Conservation (phyloP, 1,284 basidiomycete genomes). For the Sporisorium graminicola region DNA sequence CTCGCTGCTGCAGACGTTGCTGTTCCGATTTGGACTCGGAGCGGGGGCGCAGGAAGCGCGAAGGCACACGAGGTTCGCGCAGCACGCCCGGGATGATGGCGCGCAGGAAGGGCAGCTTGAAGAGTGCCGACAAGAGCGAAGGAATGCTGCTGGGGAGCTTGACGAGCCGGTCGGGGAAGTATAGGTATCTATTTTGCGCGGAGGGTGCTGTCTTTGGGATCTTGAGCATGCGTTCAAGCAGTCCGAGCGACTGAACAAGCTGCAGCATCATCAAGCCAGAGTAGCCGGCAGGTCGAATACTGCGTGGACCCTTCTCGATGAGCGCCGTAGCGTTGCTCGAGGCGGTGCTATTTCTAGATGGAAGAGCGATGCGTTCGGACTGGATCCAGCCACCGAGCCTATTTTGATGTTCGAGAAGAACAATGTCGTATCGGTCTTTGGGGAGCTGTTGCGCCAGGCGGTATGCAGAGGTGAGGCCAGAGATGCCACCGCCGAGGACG, state of each 20-base stretch:
- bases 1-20: conserved; percentile 33
- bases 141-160: conserved; percentile 73
- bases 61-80: conserved; percentile 74
- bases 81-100: conserved; percentile 66
- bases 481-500: conserved; percentile 83
- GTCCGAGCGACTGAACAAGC: conserved; percentile 79
- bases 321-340: conserved; percentile 36
- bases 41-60: conserved; percentile 70
- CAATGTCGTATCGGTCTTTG: conserved; percentile 72
- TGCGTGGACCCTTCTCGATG: conserved; percentile 64
- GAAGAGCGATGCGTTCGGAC: conserved; percentile 74
- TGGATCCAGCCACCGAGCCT: conserved; percentile 86
- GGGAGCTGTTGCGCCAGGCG: conserved; percentile 80
- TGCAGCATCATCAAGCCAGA: conserved; percentile 75
- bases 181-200: conserved; percentile 80
- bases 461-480: conserved; percentile 84
- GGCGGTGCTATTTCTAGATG: no score
- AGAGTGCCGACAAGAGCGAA: conserved; percentile 66
- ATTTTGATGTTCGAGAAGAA: conserved; percentile 78
- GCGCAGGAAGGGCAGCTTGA: conserved; percentile 60
- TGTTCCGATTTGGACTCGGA: conserved; percentile 65
- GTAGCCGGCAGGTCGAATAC: conserved; percentile 61
- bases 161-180: conserved; percentile 75
- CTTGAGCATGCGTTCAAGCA: conserved; percentile 76
- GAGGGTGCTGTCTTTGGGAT: conserved; percentile 78